Evolutionary conservation across 202 grass and related monocot species (phyloP).

Genomic region (Elaeis oleifera): DNA sequence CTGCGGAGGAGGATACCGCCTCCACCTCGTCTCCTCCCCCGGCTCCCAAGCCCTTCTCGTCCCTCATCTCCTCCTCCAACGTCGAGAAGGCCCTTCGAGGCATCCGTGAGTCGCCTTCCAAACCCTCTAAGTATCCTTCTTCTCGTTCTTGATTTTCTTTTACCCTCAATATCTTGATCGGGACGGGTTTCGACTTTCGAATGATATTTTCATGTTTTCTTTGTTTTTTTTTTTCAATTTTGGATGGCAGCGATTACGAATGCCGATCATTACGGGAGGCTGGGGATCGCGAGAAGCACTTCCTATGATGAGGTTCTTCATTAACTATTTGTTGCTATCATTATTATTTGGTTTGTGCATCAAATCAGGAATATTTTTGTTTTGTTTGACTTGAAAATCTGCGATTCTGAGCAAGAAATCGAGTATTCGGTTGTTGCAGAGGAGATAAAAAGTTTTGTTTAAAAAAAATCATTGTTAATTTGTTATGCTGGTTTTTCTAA

Average conservation of each 20-base stretch:
- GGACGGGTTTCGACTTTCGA: background rate
- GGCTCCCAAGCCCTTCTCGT: constrained; percentile 25
- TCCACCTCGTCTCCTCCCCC: constrained; percentile 33
- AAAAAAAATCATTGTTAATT: too few relatives aligned
- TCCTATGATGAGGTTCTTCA: constrained; percentile 7
- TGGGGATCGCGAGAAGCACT: constrained; percentile 54
- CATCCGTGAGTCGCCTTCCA: constrained; percentile 35
- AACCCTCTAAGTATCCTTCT: background rate
- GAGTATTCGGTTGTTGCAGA: too few relatives aligned
- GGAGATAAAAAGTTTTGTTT: too few relatives aligned
- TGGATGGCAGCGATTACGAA: constrained; percentile 74
- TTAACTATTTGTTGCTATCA: too few relatives aligned
- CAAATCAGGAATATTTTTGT: too few relatives aligned
- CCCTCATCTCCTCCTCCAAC: constrained; percentile 66
- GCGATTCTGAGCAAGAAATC: too few relatives aligned
- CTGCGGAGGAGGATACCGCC: constrained; percentile 18
- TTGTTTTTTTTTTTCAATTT: background rate
- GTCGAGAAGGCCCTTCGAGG: constrained; percentile 87
- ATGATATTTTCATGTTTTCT: background rate
- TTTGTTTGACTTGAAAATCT: too few relatives aligned
- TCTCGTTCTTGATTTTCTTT: background rate
- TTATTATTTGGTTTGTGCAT: too few relatives aligned
- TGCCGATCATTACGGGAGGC: constrained; percentile 78
- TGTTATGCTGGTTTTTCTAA: too few relatives aligned
- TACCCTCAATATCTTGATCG: background rate